phyloP scores from a whole-genome alignment of 139 green algal genomes.

The Marvania coccoides region DNA sequence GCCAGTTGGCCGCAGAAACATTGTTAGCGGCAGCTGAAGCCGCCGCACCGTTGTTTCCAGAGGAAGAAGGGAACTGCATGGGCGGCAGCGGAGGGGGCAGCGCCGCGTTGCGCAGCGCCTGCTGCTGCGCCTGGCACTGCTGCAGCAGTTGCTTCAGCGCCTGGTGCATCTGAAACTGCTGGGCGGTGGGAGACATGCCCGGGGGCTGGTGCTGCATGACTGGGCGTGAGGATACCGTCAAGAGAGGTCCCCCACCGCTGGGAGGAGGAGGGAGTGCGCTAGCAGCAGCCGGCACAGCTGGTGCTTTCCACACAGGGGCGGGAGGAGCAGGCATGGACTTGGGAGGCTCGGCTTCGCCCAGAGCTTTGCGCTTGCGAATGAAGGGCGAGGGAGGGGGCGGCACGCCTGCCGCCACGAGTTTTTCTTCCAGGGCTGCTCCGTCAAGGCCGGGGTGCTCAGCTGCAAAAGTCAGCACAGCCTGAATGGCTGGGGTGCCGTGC shows the following conservation, averaged over 20 bases:
- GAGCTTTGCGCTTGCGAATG: background rate
- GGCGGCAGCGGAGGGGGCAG: too few species aligned
- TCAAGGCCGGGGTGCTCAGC: background rate
- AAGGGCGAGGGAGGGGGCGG: background rate
- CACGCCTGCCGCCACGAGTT: background rate
- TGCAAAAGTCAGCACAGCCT: slow-evolving; percentile 7
- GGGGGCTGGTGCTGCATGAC: too few species aligned
- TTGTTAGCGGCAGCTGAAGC: background rate
- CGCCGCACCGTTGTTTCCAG: too few species aligned
- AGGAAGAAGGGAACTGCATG: too few species aligned
- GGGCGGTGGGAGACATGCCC: background rate
- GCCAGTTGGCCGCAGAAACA: background rate
- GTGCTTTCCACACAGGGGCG: too few species aligned
- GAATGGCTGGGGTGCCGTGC: slow-evolving; percentile 25
- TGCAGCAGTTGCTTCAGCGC: background rate
- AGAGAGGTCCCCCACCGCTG: background rate
- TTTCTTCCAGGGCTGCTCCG: background rate
- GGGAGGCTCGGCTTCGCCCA: background rate
- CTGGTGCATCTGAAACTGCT: slow-evolving; percentile 9
- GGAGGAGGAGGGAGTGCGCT: background rate
- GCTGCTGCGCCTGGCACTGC: background rate
- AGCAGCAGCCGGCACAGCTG: background rate
- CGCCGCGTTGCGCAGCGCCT: too few species aligned
- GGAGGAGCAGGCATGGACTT: too few species aligned
- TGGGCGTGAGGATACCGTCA: background rate